Base-by-base conservation (phyloP, 495 filamentous ascomycete species). In the Letharia columbiana region DNA sequence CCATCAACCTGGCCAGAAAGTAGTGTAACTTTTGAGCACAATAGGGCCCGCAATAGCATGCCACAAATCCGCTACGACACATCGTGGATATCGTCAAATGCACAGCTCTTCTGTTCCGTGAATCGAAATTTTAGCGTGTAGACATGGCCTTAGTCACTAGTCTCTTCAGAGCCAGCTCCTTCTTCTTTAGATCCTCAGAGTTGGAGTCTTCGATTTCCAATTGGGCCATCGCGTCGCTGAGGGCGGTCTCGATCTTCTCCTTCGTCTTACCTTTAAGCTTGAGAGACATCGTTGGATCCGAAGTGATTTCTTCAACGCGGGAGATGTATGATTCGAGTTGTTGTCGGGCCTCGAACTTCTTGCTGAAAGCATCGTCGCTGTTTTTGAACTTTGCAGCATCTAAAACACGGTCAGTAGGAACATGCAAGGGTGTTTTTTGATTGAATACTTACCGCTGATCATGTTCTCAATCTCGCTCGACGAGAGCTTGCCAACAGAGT, bases 301-400 rank as follows among this genome's bases (percentile, higher is more conserved):
- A 95, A 74, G 97, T 84, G 71, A 98, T 97, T 82, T 98, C 94
- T 83, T 98, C 95, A 68, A 98, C 95, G 74, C 94, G 91, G 74
- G 90, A 88, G 81, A 99, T 96, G 86, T 99, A 99, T 28, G 91
- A 92, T 84, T 99, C 94, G 67, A 99, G 90, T 82, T 97, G 92
- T 80, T 99, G 94, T 79, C 91, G 89, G 54, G 95, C 89, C 85
- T 99, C 94, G 77, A 98, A 98, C 74, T 89, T 89, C 89, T 99
- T 98, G 84, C 90, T 95, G 85, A 96, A 99, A 64, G 90, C 92
- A 79, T 99, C 94, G 70, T 99, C 94, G 77, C 83, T 91, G 75
- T 82, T 85, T 90, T 99, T 99, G 88, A 98, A 99, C 79, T 97
- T 96, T 80, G 92, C 91, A 69, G 94, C 94, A 75, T 99, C 91